Evolutionary conservation across 768 basidiomycete genomes (phyloP), one percentile per base, ranked within the genome.

Genomic region (Mrakia blollopis): DNA sequence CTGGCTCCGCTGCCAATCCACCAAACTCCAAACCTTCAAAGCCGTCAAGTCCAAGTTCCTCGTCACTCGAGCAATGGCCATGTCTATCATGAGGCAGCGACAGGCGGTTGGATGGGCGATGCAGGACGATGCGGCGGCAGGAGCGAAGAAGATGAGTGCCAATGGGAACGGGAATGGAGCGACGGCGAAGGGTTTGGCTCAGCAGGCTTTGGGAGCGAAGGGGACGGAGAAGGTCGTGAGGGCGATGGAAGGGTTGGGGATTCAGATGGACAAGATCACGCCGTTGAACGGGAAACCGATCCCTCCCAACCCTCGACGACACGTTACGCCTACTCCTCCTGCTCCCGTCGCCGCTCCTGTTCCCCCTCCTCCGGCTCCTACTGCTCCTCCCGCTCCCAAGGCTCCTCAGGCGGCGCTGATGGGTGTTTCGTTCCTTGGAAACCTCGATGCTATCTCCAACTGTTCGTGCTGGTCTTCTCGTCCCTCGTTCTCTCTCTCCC

Each of bases 391-490:
- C 3, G 21, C 65, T 16, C 65, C 65, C 65, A 23, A 14, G 23
- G 35, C 65, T 41, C 37, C 65, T 32, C 89, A 88, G 0, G 83
- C 83, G 1, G 91, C 90, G 14, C 85, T 94, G 68, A 87, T 93
- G 76, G 92, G 92, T 0, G 83, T 93, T 63, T 94, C 92, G 8
- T 86, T 94, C 78, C 86, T 93, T n/a, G 92, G 92, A 13, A 78
- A 78, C 61, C 50, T 78, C 21, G 77, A 78, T 63, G 77, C 77
- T 14, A 78, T 78, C 63, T 78, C 77, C 18, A 78, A 78, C 44
- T 75, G 74, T 75, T 11, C 16, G n/a, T n/a, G n/a, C n/a, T n/a
- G n/a, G 74, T 75, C 41, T 25, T 23, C 28, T 14, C 28, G 18
- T 52, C 39, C 39, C 50, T 50, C 47, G 39, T 14, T 44, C 18